Evolutionary conservation across 1,284 basidiomycete species (phyloP).

Genomic region (Apiotrichum sp.): DNA sequence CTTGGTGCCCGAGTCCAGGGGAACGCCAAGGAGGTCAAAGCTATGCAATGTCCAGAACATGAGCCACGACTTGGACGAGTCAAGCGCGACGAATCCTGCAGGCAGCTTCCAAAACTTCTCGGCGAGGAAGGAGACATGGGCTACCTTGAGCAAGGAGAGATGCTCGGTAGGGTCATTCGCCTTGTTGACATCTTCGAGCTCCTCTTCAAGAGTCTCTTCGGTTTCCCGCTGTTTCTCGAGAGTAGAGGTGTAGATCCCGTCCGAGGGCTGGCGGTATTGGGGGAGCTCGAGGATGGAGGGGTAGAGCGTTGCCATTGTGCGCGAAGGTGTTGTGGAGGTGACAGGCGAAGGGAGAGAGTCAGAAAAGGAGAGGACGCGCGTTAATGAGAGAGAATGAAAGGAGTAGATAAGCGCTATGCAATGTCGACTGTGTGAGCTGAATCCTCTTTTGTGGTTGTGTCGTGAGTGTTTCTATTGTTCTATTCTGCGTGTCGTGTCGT

Average conservation of each 20-base stretch:
- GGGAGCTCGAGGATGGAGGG: background rate
- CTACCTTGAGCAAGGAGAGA: slow-evolving; percentile 10
- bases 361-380: background rate
- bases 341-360: background rate
- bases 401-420: too few species aligned
- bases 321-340: background rate
- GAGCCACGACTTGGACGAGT: slow-evolving; percentile 88
- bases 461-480: too few species aligned
- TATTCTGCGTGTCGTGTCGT: too few species aligned
- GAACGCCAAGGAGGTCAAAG: slow-evolving; percentile 68
- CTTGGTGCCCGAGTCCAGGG: slow-evolving; percentile 65
- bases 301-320: background rate
- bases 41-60: slow-evolving; percentile 84
- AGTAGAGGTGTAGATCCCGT: slow-evolving; percentile 60
- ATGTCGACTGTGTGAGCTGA: too few species aligned
- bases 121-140: slow-evolving; percentile 38
- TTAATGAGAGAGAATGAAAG: background rate
- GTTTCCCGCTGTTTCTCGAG: slow-evolving; percentile 62
- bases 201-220: slow-evolving; percentile 53
- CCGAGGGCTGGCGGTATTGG: slow-evolving; percentile 18
- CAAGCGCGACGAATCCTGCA: slow-evolving; percentile 66
- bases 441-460: too few species aligned
- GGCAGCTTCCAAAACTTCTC: slow-evolving; percentile 52
- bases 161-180: background rate
- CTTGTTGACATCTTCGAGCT: slow-evolving; percentile 6